Evolutionary conservation across 108 stramenopile genomes (phyloP).

Genomic region (Skeletonema marinoi): DNA sequence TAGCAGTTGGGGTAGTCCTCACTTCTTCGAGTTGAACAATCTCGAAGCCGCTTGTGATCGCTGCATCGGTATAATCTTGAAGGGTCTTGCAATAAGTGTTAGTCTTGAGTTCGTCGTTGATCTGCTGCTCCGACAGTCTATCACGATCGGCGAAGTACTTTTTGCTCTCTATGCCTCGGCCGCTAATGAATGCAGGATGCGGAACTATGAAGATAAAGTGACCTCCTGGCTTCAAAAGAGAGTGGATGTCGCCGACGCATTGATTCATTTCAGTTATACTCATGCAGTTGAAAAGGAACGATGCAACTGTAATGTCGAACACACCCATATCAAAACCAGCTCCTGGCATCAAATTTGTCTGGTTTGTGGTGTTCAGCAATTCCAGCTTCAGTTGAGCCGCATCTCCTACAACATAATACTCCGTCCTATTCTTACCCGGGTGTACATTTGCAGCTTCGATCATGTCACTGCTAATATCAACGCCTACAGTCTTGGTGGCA

Average conservation of each 20-base stretch:
- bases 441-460: constrained; percentile 2
- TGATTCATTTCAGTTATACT: constrained; percentile 7
- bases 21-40: background rate
- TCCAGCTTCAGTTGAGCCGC: background rate
- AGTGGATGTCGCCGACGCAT: background rate
- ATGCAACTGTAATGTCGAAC: constrained; percentile 1
- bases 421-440: background rate
- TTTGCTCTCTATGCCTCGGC: background rate
- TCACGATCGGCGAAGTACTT: constrained; percentile 2
- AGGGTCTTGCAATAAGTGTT: constrained; percentile 4
- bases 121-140: background rate
- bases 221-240: constrained; percentile 1
- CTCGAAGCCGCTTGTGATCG: background rate
- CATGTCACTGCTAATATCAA: constrained; percentile 1
- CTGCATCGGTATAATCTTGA: constrained; percentile 2
- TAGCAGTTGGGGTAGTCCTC: background rate
- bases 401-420: background rate
- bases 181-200: background rate
- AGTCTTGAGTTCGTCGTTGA: background rate
- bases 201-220: background rate
- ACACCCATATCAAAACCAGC: background rate
- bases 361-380: constrained; percentile 5
- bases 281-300: constrained; percentile 1
- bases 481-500: constrained; percentile 7
- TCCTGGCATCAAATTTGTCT: constrained; percentile 9